Percentiles rank a stretch among this genome's conserved stretches.
Evolutionary conservation across 2,329 filamentous ascomycete species (phyloP).

Genomic region (Pezicula radicicola): DNA sequence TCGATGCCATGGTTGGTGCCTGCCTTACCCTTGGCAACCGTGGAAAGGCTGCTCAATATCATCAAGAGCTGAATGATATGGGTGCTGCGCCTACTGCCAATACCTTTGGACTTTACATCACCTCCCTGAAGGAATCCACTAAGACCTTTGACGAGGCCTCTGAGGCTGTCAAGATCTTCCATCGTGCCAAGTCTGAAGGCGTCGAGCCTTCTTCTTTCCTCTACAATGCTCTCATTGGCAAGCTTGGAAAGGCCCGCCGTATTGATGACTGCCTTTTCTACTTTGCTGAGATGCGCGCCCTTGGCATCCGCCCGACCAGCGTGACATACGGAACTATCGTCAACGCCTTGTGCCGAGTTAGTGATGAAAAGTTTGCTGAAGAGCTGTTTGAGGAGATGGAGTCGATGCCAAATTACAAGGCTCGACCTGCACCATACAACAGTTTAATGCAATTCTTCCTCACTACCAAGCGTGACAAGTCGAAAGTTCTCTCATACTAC

Average conservation of each 20-base stretch:
- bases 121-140: slow-evolving; percentile 94
- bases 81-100: slow-evolving; percentile 92
- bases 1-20: slow-evolving; percentile 94
- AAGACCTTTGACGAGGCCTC: slow-evolving; percentile 98
- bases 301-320: slow-evolving; percentile 91
- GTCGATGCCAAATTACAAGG: slow-evolving; percentile 97
- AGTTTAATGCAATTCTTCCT: slow-evolving; percentile 99
- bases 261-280: slow-evolving; percentile 98
- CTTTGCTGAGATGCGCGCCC: slow-evolving; percentile 93
- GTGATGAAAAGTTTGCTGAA: slow-evolving; percentile 95
- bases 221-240: slow-evolving; percentile 97
- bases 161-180: slow-evolving; percentile 96
- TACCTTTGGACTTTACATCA: slow-evolving; percentile 98
- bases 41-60: slow-evolving; percentile 77
- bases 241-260: slow-evolving; percentile 94
- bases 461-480: slow-evolving; percentile 92
- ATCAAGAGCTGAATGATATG: slow-evolving; percentile 88
- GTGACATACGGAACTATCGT: slow-evolving; percentile 98
- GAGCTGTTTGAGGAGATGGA: slow-evolving; percentile 99
- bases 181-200: slow-evolving; percentile 86
- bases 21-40: slow-evolving; percentile 83
- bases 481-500: slow-evolving; percentile 92
- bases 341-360: slow-evolving; percentile 94
- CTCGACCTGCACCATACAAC: slow-evolving; percentile 95
- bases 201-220: slow-evolving; percentile 96